phyloP scores from a whole-genome alignment of 371 early-diverging fungal species.

The Circinella minor region DNA sequence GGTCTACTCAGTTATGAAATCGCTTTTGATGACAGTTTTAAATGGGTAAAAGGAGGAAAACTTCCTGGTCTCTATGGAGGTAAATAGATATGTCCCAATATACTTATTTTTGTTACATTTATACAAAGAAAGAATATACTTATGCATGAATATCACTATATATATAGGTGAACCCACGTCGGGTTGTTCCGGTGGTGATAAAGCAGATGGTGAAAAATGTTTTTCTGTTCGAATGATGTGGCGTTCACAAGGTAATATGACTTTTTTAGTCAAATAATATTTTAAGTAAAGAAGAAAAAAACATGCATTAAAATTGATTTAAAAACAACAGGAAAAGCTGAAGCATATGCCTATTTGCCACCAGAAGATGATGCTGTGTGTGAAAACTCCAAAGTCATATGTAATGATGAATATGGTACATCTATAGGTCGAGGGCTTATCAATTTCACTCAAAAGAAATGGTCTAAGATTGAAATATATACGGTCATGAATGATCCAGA shows the following conservation, averaged over 20 bases:
- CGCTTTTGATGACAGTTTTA: neutral
- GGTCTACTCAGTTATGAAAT: conserved; percentile 8
- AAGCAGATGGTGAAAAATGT: neutral
- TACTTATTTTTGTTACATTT: too few species aligned
- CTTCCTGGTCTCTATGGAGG: conserved; percentile 8
- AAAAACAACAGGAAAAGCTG: neutral
- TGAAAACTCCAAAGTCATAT: neutral
- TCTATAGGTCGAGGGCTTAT: conserved; percentile 1
- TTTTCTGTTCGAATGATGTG: conserved; percentile 10
- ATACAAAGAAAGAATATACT: too few species aligned
- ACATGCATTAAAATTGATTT: too few species aligned
- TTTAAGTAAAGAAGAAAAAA: too few species aligned
- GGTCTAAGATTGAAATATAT: conserved; percentile 9
- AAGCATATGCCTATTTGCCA: conserved; percentile 11
- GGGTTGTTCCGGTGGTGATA: conserved; percentile 9
- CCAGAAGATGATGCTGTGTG: neutral
- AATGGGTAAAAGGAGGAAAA: conserved; percentile 12
- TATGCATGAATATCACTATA: too few species aligned
- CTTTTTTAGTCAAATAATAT: neutral
- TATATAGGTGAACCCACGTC: neutral
- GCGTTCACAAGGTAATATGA: conserved; percentile 7
- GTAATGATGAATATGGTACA: conserved; percentile 10
- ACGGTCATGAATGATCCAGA: conserved; percentile 2
- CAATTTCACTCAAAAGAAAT: neutral
- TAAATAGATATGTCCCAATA: neutral